Evolutionary conservation across 2,329 filamentous ascomycete genomes (phyloP).

Genomic region (Fusarium clavum): DNA sequence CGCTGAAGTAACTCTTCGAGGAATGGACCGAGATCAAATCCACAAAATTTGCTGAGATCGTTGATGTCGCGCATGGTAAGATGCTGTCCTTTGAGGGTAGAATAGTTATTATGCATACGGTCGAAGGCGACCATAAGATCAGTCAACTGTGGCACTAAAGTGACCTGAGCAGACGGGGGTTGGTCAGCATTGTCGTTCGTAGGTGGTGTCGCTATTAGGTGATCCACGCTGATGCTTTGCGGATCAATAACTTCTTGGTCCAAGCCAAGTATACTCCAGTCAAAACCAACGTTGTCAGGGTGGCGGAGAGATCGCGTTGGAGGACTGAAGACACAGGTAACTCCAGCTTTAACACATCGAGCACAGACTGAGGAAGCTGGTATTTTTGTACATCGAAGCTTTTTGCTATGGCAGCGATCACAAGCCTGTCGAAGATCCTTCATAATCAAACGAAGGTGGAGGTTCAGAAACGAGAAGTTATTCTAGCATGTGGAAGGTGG

Average conservation of each 20-base stretch:
- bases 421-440: conserved; percentile 52
- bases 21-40: conserved; percentile 41
- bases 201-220: conserved; percentile 15
- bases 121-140: conserved; percentile 43
- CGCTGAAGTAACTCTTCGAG: conserved; percentile 52
- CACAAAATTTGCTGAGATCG: conserved; percentile 41
- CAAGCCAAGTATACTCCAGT: conserved; percentile 38
- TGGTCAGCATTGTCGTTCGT: conserved; percentile 7
- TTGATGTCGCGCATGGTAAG: conserved; percentile 43
- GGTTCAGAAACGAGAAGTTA: neutral
- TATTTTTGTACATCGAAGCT: conserved; percentile 59
- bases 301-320: conserved; percentile 43
- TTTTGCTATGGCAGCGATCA: conserved; percentile 61
- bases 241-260: conserved; percentile 13
- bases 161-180: neutral
- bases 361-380: conserved; percentile 52
- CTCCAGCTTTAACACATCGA: conserved; percentile 56
- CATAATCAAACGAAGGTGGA: conserved; percentile 10
- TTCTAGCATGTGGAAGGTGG: neutral
- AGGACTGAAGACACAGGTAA: conserved; percentile 58
- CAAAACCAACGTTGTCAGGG: conserved; percentile 25
- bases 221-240: neutral
- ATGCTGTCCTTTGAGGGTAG: conserved; percentile 25
- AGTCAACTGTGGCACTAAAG: conserved; percentile 31
- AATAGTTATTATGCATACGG: conserved; percentile 27